Percentiles rank a stretch among this genome's conserved stretches.
Evolutionary conservation across 148 eudicot genomes (phyloP).

Genomic region (Vaccinium vitisidaea): DNA sequence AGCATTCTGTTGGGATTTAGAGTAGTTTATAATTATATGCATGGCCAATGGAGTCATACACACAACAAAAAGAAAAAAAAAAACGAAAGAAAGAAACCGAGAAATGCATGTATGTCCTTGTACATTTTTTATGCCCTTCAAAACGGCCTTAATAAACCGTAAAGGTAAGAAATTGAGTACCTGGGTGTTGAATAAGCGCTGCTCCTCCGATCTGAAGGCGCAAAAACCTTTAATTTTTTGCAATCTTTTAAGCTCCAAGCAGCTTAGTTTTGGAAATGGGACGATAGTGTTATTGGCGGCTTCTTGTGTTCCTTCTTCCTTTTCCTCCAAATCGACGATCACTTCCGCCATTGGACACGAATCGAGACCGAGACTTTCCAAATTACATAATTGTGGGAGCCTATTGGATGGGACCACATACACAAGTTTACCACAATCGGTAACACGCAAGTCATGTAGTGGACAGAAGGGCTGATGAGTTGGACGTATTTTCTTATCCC

Average conservation of each 20-base stretch:
- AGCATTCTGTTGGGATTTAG: too few species aligned
- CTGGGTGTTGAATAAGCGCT: background rate
- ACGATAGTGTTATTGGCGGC: background rate
- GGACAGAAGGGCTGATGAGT: background rate
- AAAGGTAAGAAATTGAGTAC: background rate
- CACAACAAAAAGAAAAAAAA: too few species aligned
- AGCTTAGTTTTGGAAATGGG: background rate
- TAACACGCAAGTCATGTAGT: accelerated
- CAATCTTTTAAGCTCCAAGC: accelerated
- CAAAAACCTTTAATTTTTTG: background rate
- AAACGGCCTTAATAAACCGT: too few species aligned
- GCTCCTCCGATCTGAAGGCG: background rate
- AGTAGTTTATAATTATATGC: too few species aligned
- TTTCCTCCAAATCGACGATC: background rate
- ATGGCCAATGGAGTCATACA: too few species aligned
- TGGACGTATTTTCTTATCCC: background rate
- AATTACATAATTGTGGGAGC: background rate
- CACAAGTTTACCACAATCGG: accelerated
- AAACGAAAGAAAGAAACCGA: too few species aligned
- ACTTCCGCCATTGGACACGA: background rate
- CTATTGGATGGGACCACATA: background rate
- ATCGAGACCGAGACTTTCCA: accelerated
- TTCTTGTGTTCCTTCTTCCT: background rate
- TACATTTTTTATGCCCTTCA: too few species aligned
- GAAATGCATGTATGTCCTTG: too few species aligned